A percentile compares a stretch with the other conserved stretches of the same genome.
phyloP scores from a whole-genome alignment of 441 rosid genomes.

The Syzygium malaccense region DNA sequence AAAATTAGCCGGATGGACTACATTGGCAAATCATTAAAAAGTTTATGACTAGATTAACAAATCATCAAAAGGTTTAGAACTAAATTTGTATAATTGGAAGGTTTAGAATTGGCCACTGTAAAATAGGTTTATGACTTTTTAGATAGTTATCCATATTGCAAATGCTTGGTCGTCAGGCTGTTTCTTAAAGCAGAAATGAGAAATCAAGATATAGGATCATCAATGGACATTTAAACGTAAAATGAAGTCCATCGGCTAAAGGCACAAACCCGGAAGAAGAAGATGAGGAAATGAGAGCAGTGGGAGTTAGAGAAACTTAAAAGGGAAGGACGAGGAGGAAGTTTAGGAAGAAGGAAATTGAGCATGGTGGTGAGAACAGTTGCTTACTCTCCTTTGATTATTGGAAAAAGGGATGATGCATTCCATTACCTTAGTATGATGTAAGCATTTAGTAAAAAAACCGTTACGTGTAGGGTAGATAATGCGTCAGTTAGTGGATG shows the following conservation, averaged over 20 bases:
- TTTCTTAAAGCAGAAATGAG: neutral
- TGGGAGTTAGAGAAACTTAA: neutral
- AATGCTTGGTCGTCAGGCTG: neutral
- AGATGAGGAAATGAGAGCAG: neutral
- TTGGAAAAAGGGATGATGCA: neutral
- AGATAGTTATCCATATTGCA: neutral
- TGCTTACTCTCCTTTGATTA: neutral
- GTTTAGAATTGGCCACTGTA: neutral
- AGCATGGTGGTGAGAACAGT: neutral
- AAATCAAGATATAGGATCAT: neutral
- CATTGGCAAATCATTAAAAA: too few relatives aligned
- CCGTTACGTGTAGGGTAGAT: neutral
- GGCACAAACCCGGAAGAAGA: neutral
- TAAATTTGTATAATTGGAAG: neutral
- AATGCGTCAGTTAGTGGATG: neutral
- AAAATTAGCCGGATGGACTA: neutral
- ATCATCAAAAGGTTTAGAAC: too few relatives aligned
- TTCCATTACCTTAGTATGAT: neutral
- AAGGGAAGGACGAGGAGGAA: neutral
- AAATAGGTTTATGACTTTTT: neutral
- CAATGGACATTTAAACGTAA: neutral
- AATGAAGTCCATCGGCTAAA: neutral
- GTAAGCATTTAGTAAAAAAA: neutral
- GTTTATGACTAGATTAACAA: too few relatives aligned
- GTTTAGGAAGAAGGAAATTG: neutral